Evolutionary conservation across 2,329 filamentous ascomycete species (phyloP).

Genomic region (Acarospora socialis): DNA sequence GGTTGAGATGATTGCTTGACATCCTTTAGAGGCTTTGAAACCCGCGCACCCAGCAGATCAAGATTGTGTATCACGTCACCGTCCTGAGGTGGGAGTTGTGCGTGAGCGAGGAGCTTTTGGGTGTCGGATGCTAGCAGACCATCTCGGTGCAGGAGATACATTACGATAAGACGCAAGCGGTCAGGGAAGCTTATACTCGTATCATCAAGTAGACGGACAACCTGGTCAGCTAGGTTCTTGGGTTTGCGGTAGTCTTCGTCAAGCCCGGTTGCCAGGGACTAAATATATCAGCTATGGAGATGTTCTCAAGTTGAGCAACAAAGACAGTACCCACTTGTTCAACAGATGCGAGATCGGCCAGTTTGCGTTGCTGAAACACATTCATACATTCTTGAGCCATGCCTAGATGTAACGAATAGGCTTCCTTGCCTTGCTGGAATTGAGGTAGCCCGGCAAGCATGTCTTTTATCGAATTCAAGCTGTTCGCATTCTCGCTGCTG

Average conservation of each 20-base stretch:
- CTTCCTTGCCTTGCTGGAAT: conserved; percentile 89
- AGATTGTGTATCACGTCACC: conserved; percentile 59
- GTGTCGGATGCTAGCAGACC: conserved; percentile 76
- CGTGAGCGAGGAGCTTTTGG: conserved; percentile 68
- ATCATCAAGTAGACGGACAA: conserved; percentile 80
- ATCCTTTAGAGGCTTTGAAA: conserved; percentile 63
- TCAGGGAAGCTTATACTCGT: conserved; percentile 57
- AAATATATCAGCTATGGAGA: conserved; percentile 8
- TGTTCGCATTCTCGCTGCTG: conserved; percentile 49
- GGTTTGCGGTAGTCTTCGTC: conserved; percentile 88
- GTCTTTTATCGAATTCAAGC: conserved; percentile 82
- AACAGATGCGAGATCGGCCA: conserved; percentile 71
- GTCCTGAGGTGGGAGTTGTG: conserved; percentile 60
- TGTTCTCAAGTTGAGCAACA: conserved; percentile 4
- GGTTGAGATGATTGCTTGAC: conserved; percentile 48
- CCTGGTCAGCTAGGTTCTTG: conserved; percentile 72
- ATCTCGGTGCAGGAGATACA: conserved; percentile 76
- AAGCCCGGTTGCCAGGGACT: conserved; percentile 73
- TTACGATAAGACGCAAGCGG: conserved; percentile 67
- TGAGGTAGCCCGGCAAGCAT: conserved; percentile 92
- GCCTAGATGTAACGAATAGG: conserved; percentile 82
- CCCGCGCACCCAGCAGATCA: conserved; percentile 64
- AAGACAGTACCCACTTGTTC: conserved; percentile 49
- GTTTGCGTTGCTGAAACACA: conserved; percentile 69
- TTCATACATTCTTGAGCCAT: conserved; percentile 99